Evolutionary conservation across 2,329 filamentous ascomycete genomes (phyloP).

Genomic region (Ophiostoma piceae): DNA sequence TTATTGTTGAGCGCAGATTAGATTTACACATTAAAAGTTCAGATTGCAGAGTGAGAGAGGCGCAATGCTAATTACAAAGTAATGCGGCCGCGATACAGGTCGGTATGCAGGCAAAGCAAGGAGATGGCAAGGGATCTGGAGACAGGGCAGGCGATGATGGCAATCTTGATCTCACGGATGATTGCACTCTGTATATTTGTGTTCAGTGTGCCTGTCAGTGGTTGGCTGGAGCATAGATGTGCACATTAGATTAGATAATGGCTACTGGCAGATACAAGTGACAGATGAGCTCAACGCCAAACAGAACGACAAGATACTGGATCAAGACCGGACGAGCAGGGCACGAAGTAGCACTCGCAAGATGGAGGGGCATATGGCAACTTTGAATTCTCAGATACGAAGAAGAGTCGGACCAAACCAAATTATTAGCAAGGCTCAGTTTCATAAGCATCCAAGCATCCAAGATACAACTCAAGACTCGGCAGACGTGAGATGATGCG

Average conservation of each 20-base stretch:
- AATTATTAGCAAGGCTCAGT: neutral
- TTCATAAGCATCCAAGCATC: neutral
- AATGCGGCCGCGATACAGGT: neutral
- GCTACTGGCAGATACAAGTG: neutral
- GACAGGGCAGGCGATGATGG: constrained; percentile 3
- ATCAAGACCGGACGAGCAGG: neutral
- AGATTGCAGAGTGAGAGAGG: neutral
- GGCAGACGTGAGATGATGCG: neutral
- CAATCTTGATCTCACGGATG: neutral
- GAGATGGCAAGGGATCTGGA: neutral
- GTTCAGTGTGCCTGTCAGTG: neutral
- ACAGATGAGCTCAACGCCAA: neutral
- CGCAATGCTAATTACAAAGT: neutral
- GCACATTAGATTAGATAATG: neutral
- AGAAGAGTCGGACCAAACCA: neutral
- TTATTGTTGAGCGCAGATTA: neutral
- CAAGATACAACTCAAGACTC: neutral
- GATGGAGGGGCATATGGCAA: neutral
- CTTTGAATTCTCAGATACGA: neutral
- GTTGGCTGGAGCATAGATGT: neutral
- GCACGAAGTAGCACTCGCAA: neutral
- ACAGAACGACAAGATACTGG: neutral
- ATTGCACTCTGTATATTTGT: neutral
- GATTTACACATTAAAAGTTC: neutral
- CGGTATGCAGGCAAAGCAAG: neutral